Evolutionary conservation across 1,284 basidiomycete species (phyloP).

Genomic region (Afroboletus lepidellus): DNA sequence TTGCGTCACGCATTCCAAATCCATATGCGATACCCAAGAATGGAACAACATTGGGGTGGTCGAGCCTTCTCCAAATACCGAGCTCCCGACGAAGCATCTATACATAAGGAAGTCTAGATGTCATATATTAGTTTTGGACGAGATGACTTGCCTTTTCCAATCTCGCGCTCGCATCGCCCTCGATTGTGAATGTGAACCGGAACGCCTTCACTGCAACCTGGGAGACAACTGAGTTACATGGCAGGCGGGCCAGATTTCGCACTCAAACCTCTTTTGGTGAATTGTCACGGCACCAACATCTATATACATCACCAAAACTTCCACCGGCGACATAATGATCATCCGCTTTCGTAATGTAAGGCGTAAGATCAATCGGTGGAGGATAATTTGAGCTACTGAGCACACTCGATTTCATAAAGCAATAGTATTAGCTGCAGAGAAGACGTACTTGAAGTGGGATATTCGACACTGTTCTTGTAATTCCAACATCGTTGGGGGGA

Average conservation of each 20-base stretch:
- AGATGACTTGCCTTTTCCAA: neutral
- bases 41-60: too few species aligned
- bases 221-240: neutral
- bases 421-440: too few species aligned
- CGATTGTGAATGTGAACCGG: neutral
- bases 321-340: constrained; percentile 4
- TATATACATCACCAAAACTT: too few species aligned
- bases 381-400: neutral
- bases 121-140: too few species aligned
- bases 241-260: too few species aligned
- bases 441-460: too few species aligned
- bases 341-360: neutral
- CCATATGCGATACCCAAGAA: too few species aligned
- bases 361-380: constrained; percentile 12
- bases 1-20: neutral
- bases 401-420: too few species aligned
- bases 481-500: too few species aligned
- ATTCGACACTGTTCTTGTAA: too few species aligned
- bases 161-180: neutral
- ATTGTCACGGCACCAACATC: constrained; percentile 3
- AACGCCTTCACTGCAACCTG: constrained; percentile 22
- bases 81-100: neutral
- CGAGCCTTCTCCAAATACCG: too few species aligned
- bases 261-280: neutral
- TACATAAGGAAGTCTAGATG: neutral